Base-by-base conservation (phyloP, 2,329 filamentous ascomycete species). In the Claviceps arundinis region DNA sequence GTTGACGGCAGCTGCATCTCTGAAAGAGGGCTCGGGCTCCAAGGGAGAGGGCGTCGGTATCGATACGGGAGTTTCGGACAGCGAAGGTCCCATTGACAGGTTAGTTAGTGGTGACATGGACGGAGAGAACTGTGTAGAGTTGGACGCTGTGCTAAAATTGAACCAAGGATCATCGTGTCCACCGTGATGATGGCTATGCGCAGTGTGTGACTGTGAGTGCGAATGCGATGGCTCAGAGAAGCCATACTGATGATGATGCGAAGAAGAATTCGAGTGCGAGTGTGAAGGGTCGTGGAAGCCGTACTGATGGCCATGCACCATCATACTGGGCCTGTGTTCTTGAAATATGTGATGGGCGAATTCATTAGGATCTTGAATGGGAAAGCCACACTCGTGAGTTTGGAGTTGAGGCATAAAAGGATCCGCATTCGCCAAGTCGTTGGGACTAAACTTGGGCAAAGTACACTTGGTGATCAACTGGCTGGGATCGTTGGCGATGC, bases 331-430 rank as follows among this genome's bases (percentile, higher is more conserved):
- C 34, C 54, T 55, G 48, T 65, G 64, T 43, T 64, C 58, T 43
- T 62, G 55, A 17, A 64, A 58, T n/a, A 65, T 58, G 47, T 65
- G 64, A 37, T 60, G 56, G 8, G 61, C 59, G 54, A 62, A 64
- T 41, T 57, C 56, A 26, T 56, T 56, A 8, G 60, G 55, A 24
- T 62, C 59, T 14, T 64, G 58, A 26, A 63, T 56, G 19, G 58
- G 56, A 48, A 62, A 64, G 34, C 61, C 63, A 48, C 64, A 65
- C 24, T 61, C 56, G 19, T 56, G 53, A n/a, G 55, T 51, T 3
- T 58, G 56, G 4, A 57, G 19, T 5, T 58, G 56, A 7, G 53
- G 42, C 37, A 57, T 48, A 19, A 56, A 57, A 8, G 56, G 50
- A 37, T 55, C 52, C 4, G 52, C 52, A n/a, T 52, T 53, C 11